A percentile compares a stretch with the other conserved stretches of the same genome.
phyloP scores from a whole-genome alignment of 2,329 filamentous ascomycete species.

The Acrocalymma vagum region DNA sequence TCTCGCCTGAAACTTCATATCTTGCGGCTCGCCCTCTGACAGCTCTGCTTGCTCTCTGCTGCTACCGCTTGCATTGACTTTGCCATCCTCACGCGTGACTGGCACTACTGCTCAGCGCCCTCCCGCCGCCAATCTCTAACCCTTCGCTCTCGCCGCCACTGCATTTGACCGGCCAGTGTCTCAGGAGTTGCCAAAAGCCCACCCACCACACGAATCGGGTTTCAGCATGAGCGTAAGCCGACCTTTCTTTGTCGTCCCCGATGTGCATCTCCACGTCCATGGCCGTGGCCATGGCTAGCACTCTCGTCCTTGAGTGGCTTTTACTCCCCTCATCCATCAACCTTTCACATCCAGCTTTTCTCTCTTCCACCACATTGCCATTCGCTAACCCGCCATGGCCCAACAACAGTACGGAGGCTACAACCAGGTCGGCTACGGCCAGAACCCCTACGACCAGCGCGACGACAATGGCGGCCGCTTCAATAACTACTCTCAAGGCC shows the following conservation, averaged over 20 bases:
- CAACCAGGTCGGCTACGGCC: constrained; percentile 50
- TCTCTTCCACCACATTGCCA: constrained; percentile 9
- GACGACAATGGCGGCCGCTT: constrained; percentile 59
- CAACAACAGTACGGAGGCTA: constrained; percentile 53
- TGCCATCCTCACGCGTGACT: neutral
- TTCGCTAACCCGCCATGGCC: constrained; percentile 23
- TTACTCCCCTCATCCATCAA: constrained; percentile 10
- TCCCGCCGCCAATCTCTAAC: constrained; percentile 5
- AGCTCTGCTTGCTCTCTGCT: constrained; percentile 8
- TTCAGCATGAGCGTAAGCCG: constrained; percentile 51
- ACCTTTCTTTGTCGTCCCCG: constrained; percentile 21
- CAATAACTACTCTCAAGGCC: constrained; percentile 61
- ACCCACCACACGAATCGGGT: constrained; percentile 42
- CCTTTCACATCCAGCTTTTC: neutral
- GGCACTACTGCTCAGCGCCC: neutral
- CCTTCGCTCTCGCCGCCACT: constrained; percentile 13
- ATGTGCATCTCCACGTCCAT: constrained; percentile 11
- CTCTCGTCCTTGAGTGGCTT: constrained; percentile 12
- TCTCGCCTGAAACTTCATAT: constrained; percentile 21
- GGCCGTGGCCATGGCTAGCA: constrained; percentile 12
- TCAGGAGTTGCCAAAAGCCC: constrained; percentile 43
- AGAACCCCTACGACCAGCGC: constrained; percentile 55
- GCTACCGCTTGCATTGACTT: constrained; percentile 1
- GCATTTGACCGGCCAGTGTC: constrained; percentile 31
- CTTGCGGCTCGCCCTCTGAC: too few species aligned